Evolutionary conservation across 1,284 basidiomycete genomes (phyloP).

Genomic region (Meira miltonrushii): DNA sequence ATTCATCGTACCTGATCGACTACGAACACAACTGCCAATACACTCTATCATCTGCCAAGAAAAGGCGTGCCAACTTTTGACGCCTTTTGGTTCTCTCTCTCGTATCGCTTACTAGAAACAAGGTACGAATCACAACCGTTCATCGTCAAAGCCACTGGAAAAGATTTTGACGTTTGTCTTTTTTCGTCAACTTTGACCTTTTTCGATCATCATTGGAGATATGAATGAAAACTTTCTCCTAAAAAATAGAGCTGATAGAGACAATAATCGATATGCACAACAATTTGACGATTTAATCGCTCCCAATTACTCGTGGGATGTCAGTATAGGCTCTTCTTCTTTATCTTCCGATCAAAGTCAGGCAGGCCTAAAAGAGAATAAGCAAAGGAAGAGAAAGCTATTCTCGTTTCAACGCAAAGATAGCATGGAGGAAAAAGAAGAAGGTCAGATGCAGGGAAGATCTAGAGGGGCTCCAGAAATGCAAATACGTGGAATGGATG

Average conservation of each 20-base stretch:
- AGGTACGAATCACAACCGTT: too few species aligned
- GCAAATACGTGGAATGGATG: not conserved
- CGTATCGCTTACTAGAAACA: too few species aligned
- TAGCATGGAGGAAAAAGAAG: not conserved
- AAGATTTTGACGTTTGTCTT: slow-evolving; percentile 66
- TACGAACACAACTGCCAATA: too few species aligned
- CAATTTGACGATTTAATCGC: not conserved
- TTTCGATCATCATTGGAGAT: slow-evolving; percentile 83
- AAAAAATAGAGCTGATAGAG: slow-evolving; percentile 48
- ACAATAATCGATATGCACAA: slow-evolving; percentile 43
- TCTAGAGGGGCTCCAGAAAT: too few species aligned
- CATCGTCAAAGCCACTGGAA: too few species aligned
- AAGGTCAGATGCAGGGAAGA: not conserved
- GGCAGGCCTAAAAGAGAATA: not conserved
- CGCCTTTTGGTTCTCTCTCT: too few species aligned
- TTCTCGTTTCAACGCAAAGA: not conserved
- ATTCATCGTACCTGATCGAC: too few species aligned
- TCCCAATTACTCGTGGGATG: slow-evolving; percentile 8
- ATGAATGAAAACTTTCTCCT: slow-evolving; percentile 44
- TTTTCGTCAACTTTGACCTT: slow-evolving; percentile 77
- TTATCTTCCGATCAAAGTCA: not conserved
- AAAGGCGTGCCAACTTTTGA: too few species aligned
- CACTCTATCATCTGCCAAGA: too few species aligned
- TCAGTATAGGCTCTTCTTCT: not conserved
- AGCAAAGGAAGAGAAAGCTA: not conserved